phyloP scores from a whole-genome alignment of 1,139 yeast species.

The Protomyces macrosporus region DNA sequence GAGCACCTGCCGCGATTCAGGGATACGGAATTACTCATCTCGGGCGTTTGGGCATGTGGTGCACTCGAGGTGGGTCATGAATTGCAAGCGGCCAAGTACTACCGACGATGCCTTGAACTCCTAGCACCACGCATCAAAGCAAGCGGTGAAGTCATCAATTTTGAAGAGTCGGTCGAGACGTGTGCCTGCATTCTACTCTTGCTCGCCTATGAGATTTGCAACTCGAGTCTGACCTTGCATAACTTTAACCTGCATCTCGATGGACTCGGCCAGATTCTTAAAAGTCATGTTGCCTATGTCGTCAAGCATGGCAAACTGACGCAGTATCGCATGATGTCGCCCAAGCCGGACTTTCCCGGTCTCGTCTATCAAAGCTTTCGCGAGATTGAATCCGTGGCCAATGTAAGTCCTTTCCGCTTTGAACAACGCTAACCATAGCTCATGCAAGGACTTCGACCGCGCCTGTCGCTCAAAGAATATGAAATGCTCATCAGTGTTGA shows the following conservation, averaged over 20 bases:
- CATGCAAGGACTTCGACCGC: background rate
- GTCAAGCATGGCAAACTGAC: background rate
- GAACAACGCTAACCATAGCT: background rate
- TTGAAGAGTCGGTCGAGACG: background rate
- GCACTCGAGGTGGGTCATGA: constrained; percentile 1
- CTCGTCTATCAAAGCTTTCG: background rate
- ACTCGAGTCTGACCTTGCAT: background rate
- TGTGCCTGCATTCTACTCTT: background rate
- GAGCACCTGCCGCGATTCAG: background rate
- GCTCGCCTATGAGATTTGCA: background rate
- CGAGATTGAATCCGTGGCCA: background rate
- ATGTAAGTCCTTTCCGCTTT: background rate
- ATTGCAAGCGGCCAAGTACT: background rate
- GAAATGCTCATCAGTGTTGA: background rate
- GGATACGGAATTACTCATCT: background rate
- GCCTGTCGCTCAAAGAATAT: background rate
- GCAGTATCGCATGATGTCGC: background rate
- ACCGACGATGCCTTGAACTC: background rate
- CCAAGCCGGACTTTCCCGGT: background rate
- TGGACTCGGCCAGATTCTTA: background rate
- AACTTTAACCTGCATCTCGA: background rate
- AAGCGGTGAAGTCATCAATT: background rate
- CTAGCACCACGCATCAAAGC: background rate
- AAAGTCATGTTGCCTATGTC: background rate
- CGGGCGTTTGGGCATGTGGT: constrained; percentile 2